A percentile compares a stretch with the other conserved stretches of the same genome.
Evolutionary conservation across 2,329 filamentous ascomycete genomes (phyloP).

Genomic region (Colletotrichum caudatum): DNA sequence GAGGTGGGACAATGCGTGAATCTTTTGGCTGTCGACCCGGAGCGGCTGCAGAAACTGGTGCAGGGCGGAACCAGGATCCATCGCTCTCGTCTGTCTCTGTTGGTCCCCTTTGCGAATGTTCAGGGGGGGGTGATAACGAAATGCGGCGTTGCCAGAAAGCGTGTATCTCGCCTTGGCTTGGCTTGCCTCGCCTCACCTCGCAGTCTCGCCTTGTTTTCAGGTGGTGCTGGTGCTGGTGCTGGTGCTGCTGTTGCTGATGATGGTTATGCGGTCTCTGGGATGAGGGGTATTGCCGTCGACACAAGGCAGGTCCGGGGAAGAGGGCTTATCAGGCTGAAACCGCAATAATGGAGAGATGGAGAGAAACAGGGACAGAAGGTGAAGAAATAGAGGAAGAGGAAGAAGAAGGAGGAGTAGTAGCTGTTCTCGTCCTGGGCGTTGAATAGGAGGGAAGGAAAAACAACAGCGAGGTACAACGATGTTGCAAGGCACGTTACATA

Average conservation of each 20-base stretch:
- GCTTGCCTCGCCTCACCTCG: background rate
- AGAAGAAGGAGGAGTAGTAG: background rate
- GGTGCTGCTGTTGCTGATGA: background rate
- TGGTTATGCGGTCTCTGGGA: background rate
- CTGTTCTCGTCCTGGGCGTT: background rate
- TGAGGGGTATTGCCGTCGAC: conserved; percentile 1
- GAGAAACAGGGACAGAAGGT: background rate
- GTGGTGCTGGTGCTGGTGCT: background rate
- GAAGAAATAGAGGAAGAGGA: background rate
- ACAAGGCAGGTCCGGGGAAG: background rate
- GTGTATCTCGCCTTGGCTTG: background rate
- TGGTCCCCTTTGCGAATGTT: background rate
- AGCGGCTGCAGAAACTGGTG: conserved; percentile 65
- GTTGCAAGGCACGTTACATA: conserved; percentile 25
- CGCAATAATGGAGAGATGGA: background rate
- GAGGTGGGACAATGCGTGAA: conserved; percentile 60
- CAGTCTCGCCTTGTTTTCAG: conserved; percentile 14
- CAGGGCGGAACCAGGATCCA: conserved; percentile 37
- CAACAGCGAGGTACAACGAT: conserved; percentile 6
- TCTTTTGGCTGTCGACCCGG: conserved; percentile 58
- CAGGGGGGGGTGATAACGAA: background rate
- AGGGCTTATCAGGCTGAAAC: background rate
- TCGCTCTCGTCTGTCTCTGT: conserved; percentile 9
- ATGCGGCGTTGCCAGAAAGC: background rate
- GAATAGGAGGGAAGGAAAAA: background rate